Base-by-base conservation (phyloP, 371 early-diverging fungal genomes). In the Mucor indicus region DNA sequence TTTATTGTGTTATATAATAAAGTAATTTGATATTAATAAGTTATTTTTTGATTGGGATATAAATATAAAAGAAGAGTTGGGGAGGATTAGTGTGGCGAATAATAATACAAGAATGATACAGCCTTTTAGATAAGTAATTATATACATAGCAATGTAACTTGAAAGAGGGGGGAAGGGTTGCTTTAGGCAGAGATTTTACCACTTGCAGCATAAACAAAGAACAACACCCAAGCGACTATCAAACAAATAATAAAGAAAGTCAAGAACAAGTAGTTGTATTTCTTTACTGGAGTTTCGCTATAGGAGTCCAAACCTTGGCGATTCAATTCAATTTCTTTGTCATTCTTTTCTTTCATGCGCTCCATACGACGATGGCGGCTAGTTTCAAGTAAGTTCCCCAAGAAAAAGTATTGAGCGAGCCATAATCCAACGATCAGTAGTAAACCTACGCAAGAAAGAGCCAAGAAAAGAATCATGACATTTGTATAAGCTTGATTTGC, bases 401-500 rank as follows among this genome's bases (percentile, higher is more conserved):
- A 42, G 19, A 37, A 60, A 9, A 43, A 24, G 21, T 51, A 50
- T 32, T 68, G 68, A 2, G 50, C 47, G 10, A 52, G 15, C 48
- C 54, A 48, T 3, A 68, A 23, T 0, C 35, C 20, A 15, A 31
- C 22, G 21, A 68, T 68, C 2, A 68, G 33, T 25, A 60, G 3
- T 12, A 66, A 61, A 23, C 67, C 67, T 22, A 67, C 40, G 39
- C 48, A 30, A 11, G 55, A 40, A 13, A 69, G 9, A 50, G 48
- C 53, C 22, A 79, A 49, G 37, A 79, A 84, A 21, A 83, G 75
- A 4, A 63, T 48, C 64, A 80, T 75, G 0, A 77, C 84, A 19
- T 69, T 59, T 20, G 55, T 57, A 46, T 81, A 84, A 37, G 72
- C 65, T 41, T 62, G 56, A 27, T 53, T 37, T 6, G 51, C 47